phyloP scores from a whole-genome alignment of 176 grass and related monocot genomes.

The barley (Hordeum vulgare) region MorexV3_pseudomolecules_assembly NC_058519.1:599149089-599149588 shows the following conservation, averaged over 20 bases:
- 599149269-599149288: background rate
- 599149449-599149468: background rate
- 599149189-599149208: conserved; percentile 49
- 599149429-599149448: conserved; percentile 20
- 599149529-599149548: conserved; percentile 38
- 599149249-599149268: background rate
- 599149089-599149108: background rate
- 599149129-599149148: background rate
- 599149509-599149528: conserved; percentile 28
- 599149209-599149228: conserved; percentile 13
- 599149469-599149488: conserved; percentile 20
- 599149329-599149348: conserved; percentile 36
- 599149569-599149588: conserved; percentile 22
- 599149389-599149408: conserved; percentile 40
- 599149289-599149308: background rate
- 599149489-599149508: conserved; percentile 16
- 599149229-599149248: background rate
- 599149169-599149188: background rate
- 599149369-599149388: conserved; percentile 35
- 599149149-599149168: background rate
- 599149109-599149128: background rate
- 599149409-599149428: background rate
- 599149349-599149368: conserved; percentile 36
- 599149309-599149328: conserved; percentile 38
- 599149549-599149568: background rate